Evolutionary conservation across 1,284 basidiomycete species (phyloP), one percentile per base, ranked within the genome.

Genomic region (Mycosarcoma mackinlayi): DNA sequence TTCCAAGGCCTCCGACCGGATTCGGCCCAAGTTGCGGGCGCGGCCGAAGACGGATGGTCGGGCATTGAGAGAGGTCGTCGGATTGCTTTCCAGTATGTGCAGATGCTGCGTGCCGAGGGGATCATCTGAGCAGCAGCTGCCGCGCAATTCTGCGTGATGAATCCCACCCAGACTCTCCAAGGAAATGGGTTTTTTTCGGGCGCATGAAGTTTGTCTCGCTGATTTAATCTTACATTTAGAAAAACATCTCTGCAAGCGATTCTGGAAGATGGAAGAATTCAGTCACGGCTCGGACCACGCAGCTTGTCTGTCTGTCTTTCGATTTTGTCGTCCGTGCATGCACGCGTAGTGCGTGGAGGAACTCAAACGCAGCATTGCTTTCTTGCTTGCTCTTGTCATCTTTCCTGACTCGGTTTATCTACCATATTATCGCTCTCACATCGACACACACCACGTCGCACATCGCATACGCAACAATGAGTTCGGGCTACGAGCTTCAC

Each of bases 401-500:
- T 38, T 37, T 33, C 35, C n/a, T n/a, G n/a, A n/a, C n/a, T n/a
- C n/a, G n/a, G n/a, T n/a, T n/a, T n/a, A 16, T 33, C 18, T 25
- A 27, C 24, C 25, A 19, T 25, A n/a, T 42, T n/a, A 52, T 11
- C 9, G 21, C 38, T 23, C 38, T 14, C 30, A 31, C 30, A 14
- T 8, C 30, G 4, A 34, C 23, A 34, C 11, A 5, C 44, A 34
- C 44, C 6, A 14, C 11, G n/a, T 19, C 41, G 13, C 19, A 7
- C 42, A 16, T 24, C 11, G 9, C n/a, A 41, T 5, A 30, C 28
- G 11, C 25, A 38, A 51, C 19, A 14, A 70, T 70, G 67, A 58
- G 53, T 30, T 40, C 72, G 40, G 77, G 78, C 31, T 82, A 82
- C 69, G 81, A 82, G 39, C 74, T 79, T 23, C 80, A 81, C 52